Evolutionary conservation across 768 basidiomycete species (phyloP).

Genomic region (Postia placenta): DNA sequence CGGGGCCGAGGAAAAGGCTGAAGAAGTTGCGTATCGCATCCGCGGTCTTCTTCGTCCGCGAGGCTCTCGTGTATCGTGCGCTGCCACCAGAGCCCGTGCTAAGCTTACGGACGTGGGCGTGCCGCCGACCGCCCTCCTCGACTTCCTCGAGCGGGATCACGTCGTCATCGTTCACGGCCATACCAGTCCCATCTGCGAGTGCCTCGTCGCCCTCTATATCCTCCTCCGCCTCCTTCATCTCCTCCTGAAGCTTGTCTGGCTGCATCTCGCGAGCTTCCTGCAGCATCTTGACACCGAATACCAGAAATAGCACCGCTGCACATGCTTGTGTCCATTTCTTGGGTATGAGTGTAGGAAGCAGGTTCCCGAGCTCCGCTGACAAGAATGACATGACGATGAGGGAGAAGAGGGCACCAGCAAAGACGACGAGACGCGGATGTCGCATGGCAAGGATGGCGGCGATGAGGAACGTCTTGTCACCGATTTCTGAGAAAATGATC

Average conservation of each 20-base stretch:
- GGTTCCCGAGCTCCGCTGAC: slow-evolving; percentile 87
- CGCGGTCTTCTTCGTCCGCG: slow-evolving; percentile 21
- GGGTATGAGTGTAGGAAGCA: slow-evolving; percentile 82
- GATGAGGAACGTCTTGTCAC: slow-evolving; percentile 90
- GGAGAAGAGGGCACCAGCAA: slow-evolving; percentile 82
- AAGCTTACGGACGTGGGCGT: slow-evolving; percentile 4
- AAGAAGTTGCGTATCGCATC: slow-evolving; percentile 81
- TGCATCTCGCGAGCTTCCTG: slow-evolving; percentile 80
- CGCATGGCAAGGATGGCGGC: slow-evolving; percentile 92
- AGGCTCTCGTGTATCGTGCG: slow-evolving; percentile 12
- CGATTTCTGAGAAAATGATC: slow-evolving; percentile 91
- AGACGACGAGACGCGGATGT: slow-evolving; percentile 81
- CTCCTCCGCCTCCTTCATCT: slow-evolving; percentile 94
- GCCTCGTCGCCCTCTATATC: slow-evolving; percentile 85
- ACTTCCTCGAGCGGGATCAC: slow-evolving; percentile 65
- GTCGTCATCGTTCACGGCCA: slow-evolving; percentile 25
- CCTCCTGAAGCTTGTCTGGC: slow-evolving; percentile 81
- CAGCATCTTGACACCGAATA: slow-evolving; percentile 89
- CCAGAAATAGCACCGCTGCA: slow-evolving; percentile 79
- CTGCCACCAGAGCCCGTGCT: slow-evolving; percentile 8
- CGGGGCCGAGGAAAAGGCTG: slow-evolving; percentile 79
- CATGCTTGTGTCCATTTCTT: slow-evolving; percentile 42
- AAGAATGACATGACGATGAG: slow-evolving; percentile 91
- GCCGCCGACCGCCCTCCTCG: slow-evolving; percentile 55
- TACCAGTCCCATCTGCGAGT: slow-evolving; percentile 37